A percentile compares a stretch with the other conserved stretches of the same genome.
These are phyloP conservation scores for Wickerhamiella pararugosa DNA, from an alignment of 1,139 yeast genomes.

Conservation along the genomic window DNA sequence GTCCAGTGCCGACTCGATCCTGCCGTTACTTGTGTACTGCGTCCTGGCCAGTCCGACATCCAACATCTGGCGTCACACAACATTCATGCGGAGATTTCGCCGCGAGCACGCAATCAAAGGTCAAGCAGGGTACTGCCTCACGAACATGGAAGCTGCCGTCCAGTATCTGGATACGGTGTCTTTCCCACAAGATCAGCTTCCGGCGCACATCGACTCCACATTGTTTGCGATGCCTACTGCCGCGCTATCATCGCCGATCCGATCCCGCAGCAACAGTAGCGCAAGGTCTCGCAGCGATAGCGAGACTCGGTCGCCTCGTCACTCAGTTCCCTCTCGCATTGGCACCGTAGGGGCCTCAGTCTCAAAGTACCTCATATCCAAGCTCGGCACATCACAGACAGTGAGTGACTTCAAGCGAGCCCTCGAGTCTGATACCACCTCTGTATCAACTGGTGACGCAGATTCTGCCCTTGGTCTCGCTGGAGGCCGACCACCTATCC, in stretches of 20 bases:
- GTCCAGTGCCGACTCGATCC: conserved; percentile 35
- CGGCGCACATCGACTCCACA: conserved; percentile 17
- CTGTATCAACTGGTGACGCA: conserved; percentile 12
- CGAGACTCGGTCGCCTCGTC: no score
- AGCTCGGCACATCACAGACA: conserved; percentile 1
- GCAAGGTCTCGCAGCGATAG: no score
- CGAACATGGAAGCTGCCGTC: conserved; percentile 51
- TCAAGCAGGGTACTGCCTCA: conserved; percentile 41
- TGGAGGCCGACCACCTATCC: not conserved
- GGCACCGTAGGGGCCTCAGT: conserved; percentile 5
- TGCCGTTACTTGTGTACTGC: conserved; percentile 41
- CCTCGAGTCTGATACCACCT: conserved; percentile 1
- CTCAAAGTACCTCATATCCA: conserved; percentile 5
- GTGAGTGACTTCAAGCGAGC: conserved; percentile 5
- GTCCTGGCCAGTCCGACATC: conserved; percentile 32
- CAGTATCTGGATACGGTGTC: conserved; percentile 33
- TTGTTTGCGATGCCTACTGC: conserved; percentile 13
- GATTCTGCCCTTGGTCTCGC: conserved; percentile 1
- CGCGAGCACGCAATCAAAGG: conserved; percentile 33
- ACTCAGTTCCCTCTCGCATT: not conserved
- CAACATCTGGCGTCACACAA: conserved; percentile 35
- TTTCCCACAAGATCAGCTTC: conserved; percentile 12
- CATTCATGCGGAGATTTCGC: conserved; percentile 42
- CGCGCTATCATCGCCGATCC: conserved; percentile 2
- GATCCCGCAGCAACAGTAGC: not conserved